Conservation (phyloP, 1,284 basidiomycete genomes). For the Ceraceosorus guamensis region DNA sequence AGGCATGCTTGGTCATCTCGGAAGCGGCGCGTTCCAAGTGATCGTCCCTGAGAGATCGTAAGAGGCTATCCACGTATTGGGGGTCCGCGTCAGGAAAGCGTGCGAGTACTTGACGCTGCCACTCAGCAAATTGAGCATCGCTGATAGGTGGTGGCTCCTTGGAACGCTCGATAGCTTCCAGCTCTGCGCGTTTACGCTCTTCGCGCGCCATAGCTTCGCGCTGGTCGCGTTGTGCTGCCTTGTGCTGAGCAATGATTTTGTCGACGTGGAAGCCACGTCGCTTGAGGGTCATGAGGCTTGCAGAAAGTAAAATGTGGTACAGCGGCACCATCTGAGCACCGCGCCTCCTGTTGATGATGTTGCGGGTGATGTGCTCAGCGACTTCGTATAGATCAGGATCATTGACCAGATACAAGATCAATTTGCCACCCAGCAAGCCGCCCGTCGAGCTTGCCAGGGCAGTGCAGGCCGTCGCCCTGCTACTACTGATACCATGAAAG, state of each 20-base stretch:
- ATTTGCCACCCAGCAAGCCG: constrained; percentile 52
- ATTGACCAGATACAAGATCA: constrained; percentile 69
- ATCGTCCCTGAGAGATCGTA: constrained; percentile 33
- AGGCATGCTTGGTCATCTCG: constrained; percentile 31
- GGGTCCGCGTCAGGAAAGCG: constrained; percentile 48
- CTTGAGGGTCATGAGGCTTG: constrained; percentile 73
- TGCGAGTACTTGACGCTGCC: constrained; percentile 28
- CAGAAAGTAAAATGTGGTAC: constrained; percentile 86
- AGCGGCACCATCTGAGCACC: constrained; percentile 54
- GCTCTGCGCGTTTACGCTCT: constrained; percentile 32
- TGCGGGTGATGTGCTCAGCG: constrained; percentile 54
- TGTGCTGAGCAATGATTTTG: constrained; percentile 77
- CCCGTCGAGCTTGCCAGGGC: constrained; percentile 24
- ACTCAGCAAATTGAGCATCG: constrained; percentile 12
- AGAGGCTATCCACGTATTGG: constrained; percentile 29
- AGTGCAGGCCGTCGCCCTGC: constrained; percentile 39
- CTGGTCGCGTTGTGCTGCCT: constrained; percentile 61
- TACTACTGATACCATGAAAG: constrained; percentile 24
- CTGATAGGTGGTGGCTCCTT: constrained; percentile 3
- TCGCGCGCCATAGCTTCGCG: constrained; percentile 50
- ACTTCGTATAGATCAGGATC: constrained; percentile 79
- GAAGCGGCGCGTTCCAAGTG: constrained; percentile 44
- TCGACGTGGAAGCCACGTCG: constrained; percentile 74
- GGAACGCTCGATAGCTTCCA: constrained; percentile 25
- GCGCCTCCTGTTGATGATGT: constrained; percentile 36